A percentile compares a stretch with the other conserved stretches of the same genome.
Evolutionary conservation across 441 rosid species (phyloP).

Genomic region (Biscutella laevigata): DNA sequence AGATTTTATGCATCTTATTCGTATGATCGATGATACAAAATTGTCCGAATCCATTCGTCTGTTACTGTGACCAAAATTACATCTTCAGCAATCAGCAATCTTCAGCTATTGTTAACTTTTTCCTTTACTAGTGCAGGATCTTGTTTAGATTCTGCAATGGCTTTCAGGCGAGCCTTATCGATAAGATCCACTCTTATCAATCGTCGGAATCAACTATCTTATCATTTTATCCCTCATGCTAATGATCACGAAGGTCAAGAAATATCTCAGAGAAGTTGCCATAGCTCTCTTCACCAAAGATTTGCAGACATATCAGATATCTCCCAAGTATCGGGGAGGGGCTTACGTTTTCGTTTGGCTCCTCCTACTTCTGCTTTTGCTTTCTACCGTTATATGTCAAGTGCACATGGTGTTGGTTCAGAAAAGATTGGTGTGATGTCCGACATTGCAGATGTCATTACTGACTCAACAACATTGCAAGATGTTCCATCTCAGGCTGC

Average conservation of each 20-base stretch:
- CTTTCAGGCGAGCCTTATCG: constrained; percentile 42
- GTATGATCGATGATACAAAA: neutral
- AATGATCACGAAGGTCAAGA: constrained; percentile 33
- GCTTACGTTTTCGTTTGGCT: constrained; percentile 21
- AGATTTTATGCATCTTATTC: neutral
- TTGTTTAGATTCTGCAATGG: constrained; percentile 41
- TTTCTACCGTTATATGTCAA: constrained; percentile 56
- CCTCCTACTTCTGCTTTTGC: constrained; percentile 31
- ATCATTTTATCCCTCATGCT: constrained; percentile 30
- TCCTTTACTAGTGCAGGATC: constrained; percentile 7
- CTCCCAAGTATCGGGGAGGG: constrained; percentile 17
- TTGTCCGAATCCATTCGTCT: too few relatives aligned
- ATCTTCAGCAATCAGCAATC: constrained; percentile 2
- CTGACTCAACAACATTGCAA: constrained; percentile 37
- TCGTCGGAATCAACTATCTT: constrained; percentile 30
- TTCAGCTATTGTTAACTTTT: too few relatives aligned
- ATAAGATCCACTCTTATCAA: constrained; percentile 36
- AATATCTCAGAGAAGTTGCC: constrained; percentile 22
- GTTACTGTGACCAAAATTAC: neutral
- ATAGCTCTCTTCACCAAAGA: constrained; percentile 30
- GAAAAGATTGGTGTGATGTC: constrained; percentile 45
- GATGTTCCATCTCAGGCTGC: constrained; percentile 43
- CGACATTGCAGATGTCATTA: constrained; percentile 49
- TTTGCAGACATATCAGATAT: constrained; percentile 25
- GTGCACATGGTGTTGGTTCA: constrained; percentile 38